Evolutionary conservation across 2,329 filamentous ascomycete genomes (phyloP).

Genomic region (Aspergillus fischeri): DNA sequence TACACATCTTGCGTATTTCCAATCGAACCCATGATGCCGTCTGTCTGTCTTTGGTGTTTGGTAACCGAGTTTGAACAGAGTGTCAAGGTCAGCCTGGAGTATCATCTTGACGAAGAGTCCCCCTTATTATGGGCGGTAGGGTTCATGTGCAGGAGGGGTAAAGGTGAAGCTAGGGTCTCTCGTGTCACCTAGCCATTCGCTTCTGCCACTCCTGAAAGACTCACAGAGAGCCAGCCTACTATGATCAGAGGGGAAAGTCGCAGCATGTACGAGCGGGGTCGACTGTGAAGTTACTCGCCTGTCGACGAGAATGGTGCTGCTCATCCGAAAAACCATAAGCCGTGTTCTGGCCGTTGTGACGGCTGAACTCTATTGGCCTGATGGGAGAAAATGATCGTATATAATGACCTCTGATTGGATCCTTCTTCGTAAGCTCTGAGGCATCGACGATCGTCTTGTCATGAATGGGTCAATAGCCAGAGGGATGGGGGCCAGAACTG

Average conservation of each 20-base stretch:
- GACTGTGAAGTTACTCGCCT: background rate
- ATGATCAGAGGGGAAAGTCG: background rate
- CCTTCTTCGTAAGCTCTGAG: background rate
- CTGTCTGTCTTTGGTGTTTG: background rate
- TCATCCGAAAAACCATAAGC: background rate
- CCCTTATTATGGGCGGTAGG: background rate
- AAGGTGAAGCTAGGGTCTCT: background rate
- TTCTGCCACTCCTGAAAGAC: background rate
- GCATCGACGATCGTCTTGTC: background rate
- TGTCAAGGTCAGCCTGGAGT: background rate
- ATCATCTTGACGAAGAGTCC: background rate
- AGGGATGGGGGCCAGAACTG: background rate
- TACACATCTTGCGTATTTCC: slow-evolving; percentile 10
- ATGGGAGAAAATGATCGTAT: background rate
- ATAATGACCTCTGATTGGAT: background rate
- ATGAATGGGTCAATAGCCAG: background rate
- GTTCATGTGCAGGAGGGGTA: background rate
- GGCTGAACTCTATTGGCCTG: background rate
- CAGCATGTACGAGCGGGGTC: background rate
- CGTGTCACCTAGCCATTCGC: background rate
- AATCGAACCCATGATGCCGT: slow-evolving; percentile 12
- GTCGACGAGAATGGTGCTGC: background rate
- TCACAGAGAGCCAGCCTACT: background rate
- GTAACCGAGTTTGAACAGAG: background rate
- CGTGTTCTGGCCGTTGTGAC: background rate